Evolutionary conservation across 192 early-diverging fungal species (phyloP).

Genomic region (Umbelopsis ramanniana): DNA sequence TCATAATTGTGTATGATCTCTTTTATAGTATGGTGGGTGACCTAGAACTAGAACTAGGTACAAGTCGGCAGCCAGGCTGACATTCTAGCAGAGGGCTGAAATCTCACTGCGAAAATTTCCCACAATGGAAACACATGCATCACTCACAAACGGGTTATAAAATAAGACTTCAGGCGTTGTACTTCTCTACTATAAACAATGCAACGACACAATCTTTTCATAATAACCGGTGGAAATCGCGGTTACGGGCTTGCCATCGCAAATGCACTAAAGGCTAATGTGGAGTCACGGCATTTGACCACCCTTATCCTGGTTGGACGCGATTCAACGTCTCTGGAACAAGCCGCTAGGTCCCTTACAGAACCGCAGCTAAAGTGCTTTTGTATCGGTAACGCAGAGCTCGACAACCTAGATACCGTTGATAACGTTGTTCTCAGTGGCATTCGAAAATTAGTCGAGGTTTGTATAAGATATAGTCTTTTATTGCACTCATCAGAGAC

Average conservation of each 20-base stretch:
- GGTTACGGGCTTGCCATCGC: constrained; percentile 26
- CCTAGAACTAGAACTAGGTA: too few species aligned
- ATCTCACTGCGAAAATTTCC: background rate
- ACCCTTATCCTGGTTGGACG: constrained; percentile 67
- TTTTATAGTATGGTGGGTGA: too few species aligned
- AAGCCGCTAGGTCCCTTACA: constrained; percentile 22
- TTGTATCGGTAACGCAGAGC: constrained; percentile 37
- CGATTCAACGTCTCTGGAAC: constrained; percentile 35
- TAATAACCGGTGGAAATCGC: constrained; percentile 31
- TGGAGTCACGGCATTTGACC: constrained; percentile 20
- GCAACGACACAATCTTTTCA: constrained; percentile 29
- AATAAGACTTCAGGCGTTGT: background rate
- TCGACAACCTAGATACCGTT: constrained; percentile 24
- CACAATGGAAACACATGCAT: background rate
- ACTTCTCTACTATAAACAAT: background rate
- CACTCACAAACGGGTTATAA: background rate
- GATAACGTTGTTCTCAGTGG: constrained; percentile 18
- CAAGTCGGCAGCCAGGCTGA: too few species aligned
- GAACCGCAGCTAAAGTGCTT: constrained; percentile 21
- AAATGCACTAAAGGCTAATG: background rate
- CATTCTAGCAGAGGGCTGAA: too few species aligned
- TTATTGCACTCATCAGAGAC: background rate
- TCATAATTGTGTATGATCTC: too few species aligned
- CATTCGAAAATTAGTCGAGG: constrained; percentile 14
- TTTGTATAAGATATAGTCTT: background rate